These are phyloP conservation scores for Carex myosuroides DNA, from an alignment of 176 grass and related monocot genomes.

Conservation along the genomic window DNA sequence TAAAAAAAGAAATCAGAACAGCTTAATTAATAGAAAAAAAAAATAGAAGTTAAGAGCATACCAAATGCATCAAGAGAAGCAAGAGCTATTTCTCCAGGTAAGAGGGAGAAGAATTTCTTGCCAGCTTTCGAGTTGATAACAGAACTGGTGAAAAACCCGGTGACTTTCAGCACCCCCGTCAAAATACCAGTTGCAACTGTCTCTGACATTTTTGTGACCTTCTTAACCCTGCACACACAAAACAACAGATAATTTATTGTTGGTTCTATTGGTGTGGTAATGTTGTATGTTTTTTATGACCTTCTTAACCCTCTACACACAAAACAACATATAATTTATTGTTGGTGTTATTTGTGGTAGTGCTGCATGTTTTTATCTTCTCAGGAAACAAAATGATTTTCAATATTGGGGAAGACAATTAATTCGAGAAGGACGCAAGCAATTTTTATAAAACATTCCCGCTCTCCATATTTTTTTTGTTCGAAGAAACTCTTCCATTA, in stretches of 20 bases:
- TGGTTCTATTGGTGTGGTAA: neutral
- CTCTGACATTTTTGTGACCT: conserved; percentile 85
- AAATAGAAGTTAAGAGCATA: conserved; percentile 26
- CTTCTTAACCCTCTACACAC: conserved; percentile 59
- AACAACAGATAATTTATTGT: neutral
- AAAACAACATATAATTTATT: conserved; percentile 8
- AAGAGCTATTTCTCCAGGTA: conserved; percentile 85
- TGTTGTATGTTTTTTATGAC: conserved; percentile 22
- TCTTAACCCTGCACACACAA: conserved; percentile 59
- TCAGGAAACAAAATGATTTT: neutral
- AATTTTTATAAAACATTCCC: neutral
- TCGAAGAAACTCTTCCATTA: too few species aligned
- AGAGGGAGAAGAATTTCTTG: conserved; percentile 82
- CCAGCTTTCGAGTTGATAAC: conserved; percentile 76
- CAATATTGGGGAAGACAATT: neutral
- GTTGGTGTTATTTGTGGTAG: neutral
- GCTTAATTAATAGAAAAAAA: neutral
- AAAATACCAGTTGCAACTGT: conserved; percentile 77
- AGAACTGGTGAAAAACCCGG: conserved; percentile 75
- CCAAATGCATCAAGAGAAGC: conserved; percentile 98
- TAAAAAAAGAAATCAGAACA: neutral
- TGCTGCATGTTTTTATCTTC: neutral
- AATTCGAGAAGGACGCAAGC: neutral
- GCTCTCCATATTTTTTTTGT: neutral
- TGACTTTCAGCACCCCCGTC: conserved; percentile 83